These are phyloP conservation scores for Leccinum arenicola DNA, from an alignment of 768 basidiomycete genomes.

Conservation along the genomic window DNA sequence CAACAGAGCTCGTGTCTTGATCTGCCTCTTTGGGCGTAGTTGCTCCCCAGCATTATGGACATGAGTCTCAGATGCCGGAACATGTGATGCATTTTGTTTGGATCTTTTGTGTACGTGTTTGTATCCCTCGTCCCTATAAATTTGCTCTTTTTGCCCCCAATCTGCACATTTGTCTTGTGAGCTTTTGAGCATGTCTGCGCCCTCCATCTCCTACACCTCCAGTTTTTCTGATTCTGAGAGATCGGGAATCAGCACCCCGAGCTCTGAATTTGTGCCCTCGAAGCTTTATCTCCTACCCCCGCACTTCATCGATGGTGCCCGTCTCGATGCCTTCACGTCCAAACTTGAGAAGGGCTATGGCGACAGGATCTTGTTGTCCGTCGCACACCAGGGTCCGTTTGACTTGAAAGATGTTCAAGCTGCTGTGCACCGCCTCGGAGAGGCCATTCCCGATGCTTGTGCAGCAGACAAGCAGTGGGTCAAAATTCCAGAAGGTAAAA, in stretches of 20 bases:
- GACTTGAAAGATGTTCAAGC: slow-evolving; percentile 9
- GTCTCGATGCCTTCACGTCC: slow-evolving; percentile 16
- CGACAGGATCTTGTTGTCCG: slow-evolving; percentile 24
- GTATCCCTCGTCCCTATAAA: slow-evolving; percentile 29
- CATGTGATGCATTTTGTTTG: slow-evolving; percentile 7
- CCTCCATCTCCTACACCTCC: slow-evolving; percentile 13
- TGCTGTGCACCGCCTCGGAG: slow-evolving; percentile 8
- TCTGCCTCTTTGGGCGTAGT: slow-evolving; percentile 4
- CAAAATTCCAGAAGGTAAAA: slow-evolving; percentile 23
- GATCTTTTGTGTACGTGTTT: slow-evolving; percentile 22
- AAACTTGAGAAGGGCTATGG: slow-evolving; percentile 29
- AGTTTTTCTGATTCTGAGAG: slow-evolving; percentile 13
- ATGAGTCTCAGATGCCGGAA: not conserved
- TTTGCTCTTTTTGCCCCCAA: slow-evolving; percentile 11
- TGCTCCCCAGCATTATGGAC: not conserved
- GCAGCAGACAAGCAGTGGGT: slow-evolving; percentile 10
- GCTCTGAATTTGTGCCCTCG: slow-evolving; percentile 21
- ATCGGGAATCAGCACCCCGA: slow-evolving; percentile 24
- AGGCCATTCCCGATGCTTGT: slow-evolving; percentile 12
- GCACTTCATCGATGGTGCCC: slow-evolving; percentile 6
- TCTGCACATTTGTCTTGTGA: not conserved
- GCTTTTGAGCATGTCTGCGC: slow-evolving; percentile 17
- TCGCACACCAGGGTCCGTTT: slow-evolving; percentile 16
- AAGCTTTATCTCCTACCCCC: slow-evolving; percentile 27
- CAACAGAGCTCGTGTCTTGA: not conserved